Conservation (phyloP, 495 filamentous ascomycete species). For the Hamigera avellanea region DNA sequence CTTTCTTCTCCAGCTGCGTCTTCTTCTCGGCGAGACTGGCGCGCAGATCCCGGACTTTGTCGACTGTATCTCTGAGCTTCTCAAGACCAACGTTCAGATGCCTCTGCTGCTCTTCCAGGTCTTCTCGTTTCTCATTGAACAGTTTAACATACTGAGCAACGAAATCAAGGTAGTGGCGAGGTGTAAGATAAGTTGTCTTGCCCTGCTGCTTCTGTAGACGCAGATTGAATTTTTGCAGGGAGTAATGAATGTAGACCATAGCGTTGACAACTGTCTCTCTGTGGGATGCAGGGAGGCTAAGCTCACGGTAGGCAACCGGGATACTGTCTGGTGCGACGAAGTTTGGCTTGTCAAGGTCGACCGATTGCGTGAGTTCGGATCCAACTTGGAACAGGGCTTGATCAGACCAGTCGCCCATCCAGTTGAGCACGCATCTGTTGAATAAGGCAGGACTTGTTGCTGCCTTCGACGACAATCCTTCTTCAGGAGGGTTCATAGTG, state of each 20-base stretch:
- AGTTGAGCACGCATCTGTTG: conserved; percentile 98
- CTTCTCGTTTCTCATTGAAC: conserved; percentile 96
- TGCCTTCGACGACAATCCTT: conserved; percentile 86
- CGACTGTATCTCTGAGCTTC: conserved; percentile 94
- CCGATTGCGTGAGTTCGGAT: conserved; percentile 85
- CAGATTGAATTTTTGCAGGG: conserved; percentile 76
- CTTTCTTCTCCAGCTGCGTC: conserved; percentile 81
- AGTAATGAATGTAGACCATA: conserved; percentile 98
- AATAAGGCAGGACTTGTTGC: conserved; percentile 95
- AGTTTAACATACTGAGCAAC: conserved; percentile 95
- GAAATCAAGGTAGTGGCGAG: conserved; percentile 95
- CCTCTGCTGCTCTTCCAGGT: conserved; percentile 94
- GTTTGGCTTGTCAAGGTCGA: conserved; percentile 81
- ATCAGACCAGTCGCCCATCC: conserved; percentile 99
- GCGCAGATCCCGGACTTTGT: conserved; percentile 89
- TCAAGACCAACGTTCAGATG: conserved; percentile 97
- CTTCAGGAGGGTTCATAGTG: conserved; percentile 99
- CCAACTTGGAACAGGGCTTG: conserved; percentile 98
- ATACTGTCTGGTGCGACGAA: conserved; percentile 84
- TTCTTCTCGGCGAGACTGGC: conserved; percentile 89
- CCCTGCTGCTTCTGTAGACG: conserved; percentile 87
- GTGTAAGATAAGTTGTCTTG: conserved; percentile 83
- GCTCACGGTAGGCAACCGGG: conserved; percentile 78
- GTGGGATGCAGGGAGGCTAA: conserved; percentile 76
- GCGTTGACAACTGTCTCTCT: conserved; percentile 86